Percentiles rank a stretch among this genome's conserved stretches.
Evolutionary conservation across 1,284 basidiomycete genomes (phyloP).

Genomic region (Apiotrichum sp.): DNA sequence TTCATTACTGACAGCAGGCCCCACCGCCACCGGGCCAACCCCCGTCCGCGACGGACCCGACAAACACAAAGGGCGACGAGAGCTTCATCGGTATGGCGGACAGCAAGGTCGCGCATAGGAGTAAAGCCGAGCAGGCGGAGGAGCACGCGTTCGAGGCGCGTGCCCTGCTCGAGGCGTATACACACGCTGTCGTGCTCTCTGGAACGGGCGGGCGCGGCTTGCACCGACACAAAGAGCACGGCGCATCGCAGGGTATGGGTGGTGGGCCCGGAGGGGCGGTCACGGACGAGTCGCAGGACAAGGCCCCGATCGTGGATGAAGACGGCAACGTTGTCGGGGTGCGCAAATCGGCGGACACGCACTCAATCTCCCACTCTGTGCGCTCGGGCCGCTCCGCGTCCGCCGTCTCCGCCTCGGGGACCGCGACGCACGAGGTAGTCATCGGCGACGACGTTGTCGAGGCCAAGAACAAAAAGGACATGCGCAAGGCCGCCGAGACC

Average conservation of each 20-base stretch:
- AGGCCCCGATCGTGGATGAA: constrained; percentile 8
- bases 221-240: too few relatives aligned
- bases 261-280: constrained; percentile 8
- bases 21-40: background rate
- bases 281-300: constrained; percentile 7
- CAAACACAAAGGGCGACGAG: constrained; percentile 36
- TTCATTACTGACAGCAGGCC: background rate
- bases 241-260: constrained; percentile 12
- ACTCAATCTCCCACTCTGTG: too few relatives aligned
- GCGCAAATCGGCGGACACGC: too few relatives aligned
- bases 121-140: constrained; percentile 48
- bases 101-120: constrained; percentile 40
- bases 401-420: too few relatives aligned
- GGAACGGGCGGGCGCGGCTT: constrained; percentile 20
- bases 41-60: background rate
- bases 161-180: constrained; percentile 43
- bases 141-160: constrained; percentile 49
- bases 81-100: constrained; percentile 42
- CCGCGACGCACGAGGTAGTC: constrained; percentile 13
- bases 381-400: too few relatives aligned
- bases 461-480: constrained; percentile 37
- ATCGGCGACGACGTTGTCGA: constrained; percentile 28
- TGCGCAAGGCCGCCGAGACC: background rate
- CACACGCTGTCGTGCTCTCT: constrained; percentile 34
- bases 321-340: constrained; percentile 1